Conservation (phyloP, 2,329 filamentous ascomycete genomes). For the Teratosphaeria viscida region DNA sequence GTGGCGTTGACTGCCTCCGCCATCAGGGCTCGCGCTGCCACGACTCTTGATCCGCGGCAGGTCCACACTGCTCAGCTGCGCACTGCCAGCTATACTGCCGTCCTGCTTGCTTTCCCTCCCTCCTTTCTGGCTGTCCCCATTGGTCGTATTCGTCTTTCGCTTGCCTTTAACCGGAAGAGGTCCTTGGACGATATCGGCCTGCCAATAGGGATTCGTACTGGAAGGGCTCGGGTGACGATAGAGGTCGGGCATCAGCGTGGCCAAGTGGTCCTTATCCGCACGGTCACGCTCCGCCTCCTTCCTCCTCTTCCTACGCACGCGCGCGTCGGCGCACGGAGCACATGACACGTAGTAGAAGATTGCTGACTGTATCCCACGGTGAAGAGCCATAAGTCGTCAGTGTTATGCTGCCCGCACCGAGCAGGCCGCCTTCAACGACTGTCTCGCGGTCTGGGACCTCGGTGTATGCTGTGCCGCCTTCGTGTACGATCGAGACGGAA, state of each 20-base stretch:
- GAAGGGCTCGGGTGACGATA: slow-evolving; percentile 74
- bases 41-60: slow-evolving; percentile 12
- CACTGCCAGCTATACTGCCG: slow-evolving; percentile 32
- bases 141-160: slow-evolving; percentile 29
- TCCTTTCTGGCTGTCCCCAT: slow-evolving; percentile 3
- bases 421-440: background rate
- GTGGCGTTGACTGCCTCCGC: slow-evolving; percentile 49
- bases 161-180: slow-evolving; percentile 46
- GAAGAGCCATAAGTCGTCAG: slow-evolving; percentile 18
- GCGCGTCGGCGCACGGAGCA: slow-evolving; percentile 64
- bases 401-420: background rate
- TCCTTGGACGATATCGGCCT: slow-evolving; percentile 73
- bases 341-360: slow-evolving; percentile 71
- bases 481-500: background rate
- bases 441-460: background rate
- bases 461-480: background rate
- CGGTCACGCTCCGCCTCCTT: slow-evolving; percentile 59
- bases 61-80: slow-evolving; percentile 20
- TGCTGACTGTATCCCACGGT: slow-evolving; percentile 56
- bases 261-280: slow-evolving; percentile 52
- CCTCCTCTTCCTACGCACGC: slow-evolving; percentile 59
- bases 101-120: slow-evolving; percentile 10
- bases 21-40: background rate
- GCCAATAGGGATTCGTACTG: slow-evolving; percentile 81
- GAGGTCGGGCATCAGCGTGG: slow-evolving; percentile 55